These are phyloP conservation scores for Ophiocordyceps camponoti-rufipedis DNA, from an alignment of 2,329 filamentous ascomycete species.

Conservation along the genomic window DNA sequence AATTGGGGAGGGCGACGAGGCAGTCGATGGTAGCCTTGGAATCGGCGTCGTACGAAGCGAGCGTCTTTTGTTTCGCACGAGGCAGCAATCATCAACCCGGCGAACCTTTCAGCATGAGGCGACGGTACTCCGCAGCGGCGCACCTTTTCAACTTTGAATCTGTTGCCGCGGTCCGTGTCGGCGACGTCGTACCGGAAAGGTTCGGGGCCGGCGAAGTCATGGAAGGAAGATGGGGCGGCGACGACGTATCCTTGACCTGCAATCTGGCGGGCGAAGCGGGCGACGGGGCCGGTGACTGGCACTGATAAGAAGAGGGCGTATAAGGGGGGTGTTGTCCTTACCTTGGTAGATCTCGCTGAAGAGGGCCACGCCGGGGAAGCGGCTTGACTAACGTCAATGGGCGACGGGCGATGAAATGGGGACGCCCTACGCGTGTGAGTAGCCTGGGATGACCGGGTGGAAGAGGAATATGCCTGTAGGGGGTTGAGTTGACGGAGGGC, in stretches of 20 bases:
- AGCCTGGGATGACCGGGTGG: conserved; percentile 68
- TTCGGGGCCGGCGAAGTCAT: conserved; percentile 79
- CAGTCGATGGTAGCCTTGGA: conserved; percentile 48
- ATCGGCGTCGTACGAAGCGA: conserved; percentile 75
- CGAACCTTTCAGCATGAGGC: too few relatives aligned
- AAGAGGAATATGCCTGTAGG: conserved; percentile 67
- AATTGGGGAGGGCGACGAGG: conserved; percentile 54
- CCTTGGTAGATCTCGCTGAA: conserved; percentile 96
- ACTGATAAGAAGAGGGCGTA: neutral
- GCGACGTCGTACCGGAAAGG: conserved; percentile 70
- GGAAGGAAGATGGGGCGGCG: conserved; percentile 76
- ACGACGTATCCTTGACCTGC: conserved; percentile 87
- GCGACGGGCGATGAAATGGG: neutral
- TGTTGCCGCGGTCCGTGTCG: conserved; percentile 76
- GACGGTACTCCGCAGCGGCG: neutral
- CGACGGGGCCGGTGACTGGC: conserved; percentile 73
- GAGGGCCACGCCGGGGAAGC: conserved; percentile 70
- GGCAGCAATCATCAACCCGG: too few relatives aligned
- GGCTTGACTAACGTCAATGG: conserved; percentile 16
- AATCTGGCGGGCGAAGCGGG: conserved; percentile 79
- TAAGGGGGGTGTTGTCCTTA: neutral
- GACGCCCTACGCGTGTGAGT: conserved; percentile 56
- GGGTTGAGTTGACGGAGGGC: conserved; percentile 1
- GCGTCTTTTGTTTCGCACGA: conserved; percentile 30
- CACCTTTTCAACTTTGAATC: conserved; percentile 69